Conservation (phyloP, 306 rosid genomes). For the Argentina anserina region DNA sequence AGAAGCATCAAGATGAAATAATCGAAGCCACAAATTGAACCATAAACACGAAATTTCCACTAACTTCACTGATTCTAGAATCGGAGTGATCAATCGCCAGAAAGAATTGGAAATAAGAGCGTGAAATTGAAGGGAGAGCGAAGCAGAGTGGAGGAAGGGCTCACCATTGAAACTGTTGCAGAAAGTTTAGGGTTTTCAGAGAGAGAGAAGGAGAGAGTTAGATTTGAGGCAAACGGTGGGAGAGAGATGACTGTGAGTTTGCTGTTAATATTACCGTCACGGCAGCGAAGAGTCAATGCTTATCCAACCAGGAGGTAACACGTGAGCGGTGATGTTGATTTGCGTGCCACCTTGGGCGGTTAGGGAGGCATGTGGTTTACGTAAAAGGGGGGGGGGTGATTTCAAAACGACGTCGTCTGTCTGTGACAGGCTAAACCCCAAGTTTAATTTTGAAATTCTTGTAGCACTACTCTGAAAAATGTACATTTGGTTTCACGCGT, state of each 20-base stretch:
- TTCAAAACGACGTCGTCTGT: not conserved
- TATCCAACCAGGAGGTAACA: not conserved
- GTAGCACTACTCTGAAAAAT: no score
- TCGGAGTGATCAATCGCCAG: not conserved
- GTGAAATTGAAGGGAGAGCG: not conserved
- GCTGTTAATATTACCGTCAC: conserved; percentile 27
- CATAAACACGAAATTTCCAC: not conserved
- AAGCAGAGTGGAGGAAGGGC: conserved; percentile 9
- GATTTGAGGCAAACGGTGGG: conserved; percentile 1
- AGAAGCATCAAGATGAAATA: no score
- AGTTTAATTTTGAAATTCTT: no score
- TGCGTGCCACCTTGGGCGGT: conserved; percentile 18
- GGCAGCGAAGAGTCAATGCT: not conserved
- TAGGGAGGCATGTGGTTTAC: conserved; percentile 16
- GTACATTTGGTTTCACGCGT: no score
- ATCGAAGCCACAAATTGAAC: not conserved
- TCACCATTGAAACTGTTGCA: conserved; percentile 40
- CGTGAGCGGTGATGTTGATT: not conserved
- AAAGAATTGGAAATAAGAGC: not conserved
- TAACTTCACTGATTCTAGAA: not conserved
- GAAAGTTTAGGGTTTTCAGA: conserved; percentile 33
- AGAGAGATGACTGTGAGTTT: not conserved
- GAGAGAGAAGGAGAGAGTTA: conserved; percentile 5
- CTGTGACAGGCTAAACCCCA: no score
- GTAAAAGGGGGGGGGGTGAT: not conserved